These are phyloP conservation scores for Wallacemonas collosoma DNA, from an alignment of 208 protist genomes.

Conservation along the genomic window DNA sequence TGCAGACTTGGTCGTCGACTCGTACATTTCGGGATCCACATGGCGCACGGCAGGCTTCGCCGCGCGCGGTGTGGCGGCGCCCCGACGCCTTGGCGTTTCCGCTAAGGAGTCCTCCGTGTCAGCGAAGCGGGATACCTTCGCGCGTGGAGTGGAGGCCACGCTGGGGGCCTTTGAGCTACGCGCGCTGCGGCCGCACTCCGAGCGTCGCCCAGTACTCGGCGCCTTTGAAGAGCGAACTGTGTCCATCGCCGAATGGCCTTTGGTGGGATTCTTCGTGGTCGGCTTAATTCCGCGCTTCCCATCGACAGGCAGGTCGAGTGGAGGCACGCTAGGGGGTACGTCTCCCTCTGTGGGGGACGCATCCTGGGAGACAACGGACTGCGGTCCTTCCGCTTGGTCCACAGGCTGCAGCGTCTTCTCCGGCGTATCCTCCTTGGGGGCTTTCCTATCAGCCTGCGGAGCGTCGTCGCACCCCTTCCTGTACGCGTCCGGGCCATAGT, in stretches of 20 bases:
- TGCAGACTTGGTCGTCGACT: slow-evolving; percentile 7
- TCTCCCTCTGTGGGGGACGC: neutral
- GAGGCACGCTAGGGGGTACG: neutral
- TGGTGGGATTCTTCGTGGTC: neutral
- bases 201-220: slow-evolving; percentile 14
- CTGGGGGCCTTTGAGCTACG: neutral
- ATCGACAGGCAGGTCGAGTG: neutral
- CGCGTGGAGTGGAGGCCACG: slow-evolving; percentile 1
- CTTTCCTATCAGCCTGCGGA: too few relatives aligned
- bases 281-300: slow-evolving; percentile 10
- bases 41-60: slow-evolving; percentile 19
- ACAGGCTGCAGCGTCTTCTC: too few relatives aligned
- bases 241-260: neutral
- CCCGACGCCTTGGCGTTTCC: neutral
- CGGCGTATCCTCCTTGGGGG: too few relatives aligned
- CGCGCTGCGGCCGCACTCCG: slow-evolving; percentile 7
- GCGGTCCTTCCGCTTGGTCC: too few relatives aligned
- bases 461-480: neutral
- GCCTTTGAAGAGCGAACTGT: slow-evolving; percentile 13
- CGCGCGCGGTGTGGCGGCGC: neutral
- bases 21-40: slow-evolving; percentile 23
- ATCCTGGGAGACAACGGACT: too few relatives aligned
- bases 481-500: slow-evolving; percentile 38
- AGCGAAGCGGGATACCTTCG: slow-evolving; percentile 4
- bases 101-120: neutral